Percentiles rank a stretch among this genome's conserved stretches.
These are phyloP conservation scores for Abrus pulchellus DNA, from an alignment of 306 rosid species.

Conservation along the genomic window DNA sequence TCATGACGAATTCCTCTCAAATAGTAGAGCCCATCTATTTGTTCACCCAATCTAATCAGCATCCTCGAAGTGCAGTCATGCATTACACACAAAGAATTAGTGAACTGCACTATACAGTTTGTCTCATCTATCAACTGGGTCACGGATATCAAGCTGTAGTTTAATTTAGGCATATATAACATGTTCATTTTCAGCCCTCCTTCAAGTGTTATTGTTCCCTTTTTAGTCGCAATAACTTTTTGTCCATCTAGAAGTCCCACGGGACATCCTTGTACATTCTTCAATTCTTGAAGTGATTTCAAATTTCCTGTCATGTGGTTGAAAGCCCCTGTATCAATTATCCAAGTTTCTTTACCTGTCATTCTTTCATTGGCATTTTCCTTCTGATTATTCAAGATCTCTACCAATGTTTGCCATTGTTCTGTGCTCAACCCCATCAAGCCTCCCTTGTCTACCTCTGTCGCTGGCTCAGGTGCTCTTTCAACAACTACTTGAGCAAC, in stretches of 20 bases:
- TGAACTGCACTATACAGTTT: neutral
- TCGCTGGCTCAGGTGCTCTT: neutral
- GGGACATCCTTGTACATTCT: neutral
- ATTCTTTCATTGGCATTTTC: neutral
- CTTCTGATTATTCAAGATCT: neutral
- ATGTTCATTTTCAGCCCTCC: neutral
- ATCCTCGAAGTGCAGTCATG: neutral
- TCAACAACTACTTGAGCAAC: neutral
- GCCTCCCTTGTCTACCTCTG: neutral
- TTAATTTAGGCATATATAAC: neutral
- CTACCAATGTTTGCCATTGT: neutral
- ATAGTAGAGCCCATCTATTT: neutral
- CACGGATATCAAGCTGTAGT: neutral
- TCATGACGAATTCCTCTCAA: neutral
- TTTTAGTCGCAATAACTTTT: neutral
- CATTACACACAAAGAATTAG: neutral
- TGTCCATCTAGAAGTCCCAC: neutral
- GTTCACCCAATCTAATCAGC: neutral
- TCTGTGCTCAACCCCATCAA: neutral
- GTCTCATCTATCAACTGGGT: neutral
- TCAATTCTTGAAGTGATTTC: neutral
- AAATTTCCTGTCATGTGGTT: neutral
- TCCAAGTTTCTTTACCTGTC: neutral
- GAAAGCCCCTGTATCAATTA: neutral
- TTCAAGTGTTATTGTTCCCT: neutral